Base-by-base conservation (phyloP, 2,329 filamentous ascomycete genomes). In the Trichoderma breve region DNA sequence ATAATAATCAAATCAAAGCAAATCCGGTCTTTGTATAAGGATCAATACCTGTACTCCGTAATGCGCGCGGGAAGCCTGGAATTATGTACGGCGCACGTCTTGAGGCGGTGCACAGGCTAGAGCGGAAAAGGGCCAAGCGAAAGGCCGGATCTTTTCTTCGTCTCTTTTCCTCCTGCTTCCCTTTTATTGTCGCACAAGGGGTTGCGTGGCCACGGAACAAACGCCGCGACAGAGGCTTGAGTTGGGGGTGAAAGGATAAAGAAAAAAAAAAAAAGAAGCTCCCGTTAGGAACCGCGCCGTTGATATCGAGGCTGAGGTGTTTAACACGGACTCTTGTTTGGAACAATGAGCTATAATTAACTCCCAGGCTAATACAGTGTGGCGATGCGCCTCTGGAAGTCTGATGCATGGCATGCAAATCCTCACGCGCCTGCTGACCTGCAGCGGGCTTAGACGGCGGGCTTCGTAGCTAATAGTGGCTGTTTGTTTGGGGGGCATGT, bases 271-370 rank as follows among this genome's bases (percentile, higher is more conserved):
- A 11, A 26, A 9, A 9, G 12, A 66, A 34, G 39, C 26, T 30
- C 11, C 6, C 18, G 12, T 11, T 18, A 68, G 65, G 65, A 18
- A 43, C 53, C 4, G 36, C 55, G 65, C 43, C 53, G 65, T 70
- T 70, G 53, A 70, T 62, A 70, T 70, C 30, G 57, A 51, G 57
- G 55, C 66, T 61, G 66, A 69, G 55, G 66, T 55, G 62, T 6
- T 60, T 28, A 47, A 69, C 34, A 51, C 18, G 55, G 66, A 55
- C 21, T 69, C 36, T 58, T 68, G 55, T 67, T 9, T 67, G 64
- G 24, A 32, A 61, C 55, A 24, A 9, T 53, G 66, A 70, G 66
- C 66, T 70, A 70, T 70, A 70, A 70, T 70, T 70, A 70, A 70
- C 57, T n/a, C 57, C 26, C 39, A 18, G 57, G 12, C 57, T 70